These are phyloP conservation scores for Leishmania aethiopica DNA, from an alignment of 208 protist species.

Conservation along the genomic window DNA sequence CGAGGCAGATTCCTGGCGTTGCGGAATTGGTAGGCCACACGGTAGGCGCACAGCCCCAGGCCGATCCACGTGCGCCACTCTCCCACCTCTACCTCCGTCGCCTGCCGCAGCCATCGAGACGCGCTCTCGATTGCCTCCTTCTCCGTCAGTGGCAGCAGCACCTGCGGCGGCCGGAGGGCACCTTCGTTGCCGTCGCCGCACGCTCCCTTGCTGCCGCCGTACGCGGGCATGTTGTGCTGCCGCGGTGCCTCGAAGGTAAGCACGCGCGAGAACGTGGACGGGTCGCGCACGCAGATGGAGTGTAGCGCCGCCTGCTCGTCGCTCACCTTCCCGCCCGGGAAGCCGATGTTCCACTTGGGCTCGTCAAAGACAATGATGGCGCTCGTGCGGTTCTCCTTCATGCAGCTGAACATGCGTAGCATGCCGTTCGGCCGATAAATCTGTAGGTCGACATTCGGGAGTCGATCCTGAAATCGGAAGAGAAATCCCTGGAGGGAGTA, in stretches of 20 bases:
- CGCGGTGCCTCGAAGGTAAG: constrained; percentile 67
- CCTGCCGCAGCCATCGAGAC: constrained; percentile 66
- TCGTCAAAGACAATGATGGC: constrained; percentile 82
- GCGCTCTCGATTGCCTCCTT: constrained; percentile 72
- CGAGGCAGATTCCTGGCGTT: constrained; percentile 52
- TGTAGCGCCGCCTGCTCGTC: constrained; percentile 74
- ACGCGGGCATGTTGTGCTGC: not conserved
- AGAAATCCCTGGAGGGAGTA: constrained; percentile 83
- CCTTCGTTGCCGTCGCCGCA: constrained; percentile 3
- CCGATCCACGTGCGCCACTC: constrained; percentile 87
- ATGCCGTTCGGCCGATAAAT: constrained; percentile 87
- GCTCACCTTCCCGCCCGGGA: constrained; percentile 61
- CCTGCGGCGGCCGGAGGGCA: constrained; percentile 5
- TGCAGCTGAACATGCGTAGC: constrained; percentile 87
- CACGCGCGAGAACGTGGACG: constrained; percentile 68
- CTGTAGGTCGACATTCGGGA: constrained; percentile 79
- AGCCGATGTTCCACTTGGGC: constrained; percentile 79
- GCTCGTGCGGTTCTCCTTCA: constrained; percentile 92
- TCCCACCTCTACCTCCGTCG: constrained; percentile 68
- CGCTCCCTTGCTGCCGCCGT: constrained; percentile 8
- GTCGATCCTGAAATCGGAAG: constrained; percentile 63
- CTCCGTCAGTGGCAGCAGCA: constrained; percentile 75
- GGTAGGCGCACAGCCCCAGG: constrained; percentile 76
- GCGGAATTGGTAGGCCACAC: constrained; percentile 78
- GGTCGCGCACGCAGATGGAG: constrained; percentile 72